Base-by-base conservation (phyloP, 2,329 filamentous ascomycete genomes). In the Exophiala sideris region DNA sequence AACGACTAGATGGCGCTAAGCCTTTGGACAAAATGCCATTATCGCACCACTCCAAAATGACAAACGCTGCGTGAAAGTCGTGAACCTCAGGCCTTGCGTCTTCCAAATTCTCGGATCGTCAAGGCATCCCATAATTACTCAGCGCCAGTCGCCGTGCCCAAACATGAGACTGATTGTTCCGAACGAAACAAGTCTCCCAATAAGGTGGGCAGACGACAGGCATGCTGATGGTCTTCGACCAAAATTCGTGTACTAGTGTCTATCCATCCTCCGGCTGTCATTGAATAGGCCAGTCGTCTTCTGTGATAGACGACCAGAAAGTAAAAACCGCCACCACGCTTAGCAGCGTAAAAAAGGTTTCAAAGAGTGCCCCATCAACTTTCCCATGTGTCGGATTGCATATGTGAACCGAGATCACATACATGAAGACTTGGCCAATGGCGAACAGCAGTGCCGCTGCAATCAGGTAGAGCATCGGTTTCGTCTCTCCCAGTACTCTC, bases 231-330 rank as follows among this genome's bases (percentile, higher is more conserved):
- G 9, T 21, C 39, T 20, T 41, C 39, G 9, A 16, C 8, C 16
- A 21, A 41, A 41, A 10, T 41, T 16, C 18, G 16, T 41, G 7
- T 11, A 14, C 12, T 29, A 29, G 24, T 29, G 24, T 29, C 24
- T 29, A 29, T 29, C 24, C 5, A 5, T 2, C 24, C 24, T 42
- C 42, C 33, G 18, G 24, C 21, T 14, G 52, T 54, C 44, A 58
- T 45, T 61, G 56, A 6, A 81, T 78, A 2, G 91, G 90, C 94
- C 94, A 99, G 76, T 96, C 92, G 67, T 99, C 94, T 73, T 99
- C 94, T 12, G 94, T 99, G 66, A 99, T 99, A 75, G 91, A 96
- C 44, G 91, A 95, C 94, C 94, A 99, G 78, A 99, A 99, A 53
- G 89, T 72, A 91, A 94, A 99, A 61, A 96, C 75, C 73, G 84